phyloP scores from a whole-genome alignment of 2,329 filamentous ascomycete species.

The Talaromyces sp. region DNA sequence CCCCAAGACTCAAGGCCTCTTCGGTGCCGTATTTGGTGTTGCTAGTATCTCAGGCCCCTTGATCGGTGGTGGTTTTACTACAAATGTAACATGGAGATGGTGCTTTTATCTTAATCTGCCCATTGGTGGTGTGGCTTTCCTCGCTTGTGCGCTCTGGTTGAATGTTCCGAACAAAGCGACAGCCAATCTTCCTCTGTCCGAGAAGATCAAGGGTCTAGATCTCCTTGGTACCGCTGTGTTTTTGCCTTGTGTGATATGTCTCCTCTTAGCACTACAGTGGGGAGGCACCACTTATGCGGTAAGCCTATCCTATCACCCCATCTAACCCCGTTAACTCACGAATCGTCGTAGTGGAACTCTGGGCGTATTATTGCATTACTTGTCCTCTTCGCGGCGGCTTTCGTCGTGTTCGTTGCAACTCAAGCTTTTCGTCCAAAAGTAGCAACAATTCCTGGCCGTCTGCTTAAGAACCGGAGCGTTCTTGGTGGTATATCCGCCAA shows the following conservation, averaged over 20 bases:
- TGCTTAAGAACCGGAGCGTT: neutral
- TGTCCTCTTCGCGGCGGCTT: neutral
- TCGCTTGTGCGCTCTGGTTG: slow-evolving; percentile 35
- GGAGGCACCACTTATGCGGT: slow-evolving; percentile 27
- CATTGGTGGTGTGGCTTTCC: slow-evolving; percentile 32
- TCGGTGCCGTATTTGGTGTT: slow-evolving; percentile 63
- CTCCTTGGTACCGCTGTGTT: slow-evolving; percentile 28
- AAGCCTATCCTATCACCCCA: neutral
- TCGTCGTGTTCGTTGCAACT: neutral
- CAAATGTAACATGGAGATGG: slow-evolving; percentile 61
- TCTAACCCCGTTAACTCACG: neutral
- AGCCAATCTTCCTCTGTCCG: neutral
- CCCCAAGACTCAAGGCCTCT: slow-evolving; percentile 61
- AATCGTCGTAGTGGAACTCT: neutral
- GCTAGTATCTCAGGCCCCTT: slow-evolving; percentile 60
- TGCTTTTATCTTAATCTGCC: slow-evolving; percentile 58
- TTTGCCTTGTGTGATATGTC: slow-evolving; percentile 46
- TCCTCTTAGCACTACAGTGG: slow-evolving; percentile 52
- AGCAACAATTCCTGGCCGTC: neutral
- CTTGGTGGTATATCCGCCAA: neutral
- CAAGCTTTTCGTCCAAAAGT: neutral
- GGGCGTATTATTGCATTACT: neutral
- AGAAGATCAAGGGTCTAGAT: slow-evolving; percentile 10
- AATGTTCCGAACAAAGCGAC: slow-evolving; percentile 15
- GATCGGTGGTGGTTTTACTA: slow-evolving; percentile 60